Evolutionary conservation across 2,329 filamentous ascomycete species (phyloP).

Genomic region (Tothia fuscella): DNA sequence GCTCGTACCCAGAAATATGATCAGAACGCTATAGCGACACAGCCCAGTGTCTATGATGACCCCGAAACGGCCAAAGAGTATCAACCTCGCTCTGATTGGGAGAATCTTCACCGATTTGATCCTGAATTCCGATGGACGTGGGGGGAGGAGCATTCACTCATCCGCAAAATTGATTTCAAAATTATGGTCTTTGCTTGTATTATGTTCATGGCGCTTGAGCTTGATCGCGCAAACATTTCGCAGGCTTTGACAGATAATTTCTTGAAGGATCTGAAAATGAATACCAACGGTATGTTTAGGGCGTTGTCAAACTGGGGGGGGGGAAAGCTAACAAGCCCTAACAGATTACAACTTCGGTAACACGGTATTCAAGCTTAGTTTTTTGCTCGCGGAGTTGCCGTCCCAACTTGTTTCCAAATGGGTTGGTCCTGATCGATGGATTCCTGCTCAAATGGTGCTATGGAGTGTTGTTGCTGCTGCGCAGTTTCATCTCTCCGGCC

Average conservation of each 20-base stretch:
- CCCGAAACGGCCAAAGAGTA: constrained; percentile 13
- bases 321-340: neutral
- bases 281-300: constrained; percentile 2
- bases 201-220: constrained; percentile 40
- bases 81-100: constrained; percentile 13
- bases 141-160: constrained; percentile 11
- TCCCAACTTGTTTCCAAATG: constrained; percentile 17
- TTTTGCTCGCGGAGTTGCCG: constrained; percentile 17
- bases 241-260: constrained; percentile 18
- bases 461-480: constrained; percentile 31
- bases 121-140: neutral
- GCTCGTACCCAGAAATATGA: no score
- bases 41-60: constrained; percentile 12
- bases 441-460: constrained; percentile 29
- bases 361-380: constrained; percentile 15
- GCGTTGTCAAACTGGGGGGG: neutral
- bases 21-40: constrained; percentile 12
- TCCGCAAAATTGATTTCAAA: constrained; percentile 21
- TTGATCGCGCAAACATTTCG: constrained; percentile 20
- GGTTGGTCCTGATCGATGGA: constrained; percentile 25
- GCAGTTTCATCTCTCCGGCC: constrained; percentile 26
- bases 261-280: constrained; percentile 9
- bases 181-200: constrained; percentile 29
- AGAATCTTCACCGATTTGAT: neutral
- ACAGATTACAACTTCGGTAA: constrained; percentile 16